Evolutionary conservation across 352 stramenopile genomes (phyloP), one percentile per base, ranked within the genome.

Genomic region (Phytophthora syringae): DNA sequence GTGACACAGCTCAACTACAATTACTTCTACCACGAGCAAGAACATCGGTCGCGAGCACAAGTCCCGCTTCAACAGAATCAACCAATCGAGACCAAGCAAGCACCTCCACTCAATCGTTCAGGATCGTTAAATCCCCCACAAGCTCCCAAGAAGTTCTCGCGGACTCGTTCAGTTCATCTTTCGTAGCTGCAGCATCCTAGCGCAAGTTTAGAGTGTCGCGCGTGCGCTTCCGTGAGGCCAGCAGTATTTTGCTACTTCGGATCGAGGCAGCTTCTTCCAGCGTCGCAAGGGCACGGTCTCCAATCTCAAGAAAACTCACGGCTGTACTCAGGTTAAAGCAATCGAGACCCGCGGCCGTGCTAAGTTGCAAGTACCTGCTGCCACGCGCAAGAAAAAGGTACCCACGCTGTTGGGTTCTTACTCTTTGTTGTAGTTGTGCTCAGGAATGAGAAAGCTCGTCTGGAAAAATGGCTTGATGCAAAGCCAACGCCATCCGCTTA

Each of bases 1-100:
- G 58, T 90, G 21, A 77, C 80, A 15, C 79, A 89, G 25, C 78
- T 94, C 44, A 94, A 91, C 55, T 94, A 82, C 71, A 94, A 94
- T 48, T 80, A 75, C 53, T 90, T 82, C 36, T 90, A 90, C 45
- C 77, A 88, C 58, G 43, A 72, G 11, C 56, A 78, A 73, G 57
- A 80, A 52, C 52, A 47, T 2, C 54, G 37, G 30, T 50, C 60
- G n/a, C 55, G 47, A 59, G 15, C 45, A 2, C 47, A 58, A 22
- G 5, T 36, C 11, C 37, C 50, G 25, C 11, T 47, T 30, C 50
- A 58, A 16, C 42, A 55, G 7, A 34, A 27, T 36, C 42, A 62
- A 9, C 28, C 28, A 51, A 27, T 43, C 10, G 28, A 57, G 11
- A n/a, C 12, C 27, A 61, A 16, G 2, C 30, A 40, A 25, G 44